Evolutionary conservation across 805 yeast genomes (phyloP), one percentile per base, ranked within the genome.

Genomic region (Cyberlindnera subsufficiens): DNA sequence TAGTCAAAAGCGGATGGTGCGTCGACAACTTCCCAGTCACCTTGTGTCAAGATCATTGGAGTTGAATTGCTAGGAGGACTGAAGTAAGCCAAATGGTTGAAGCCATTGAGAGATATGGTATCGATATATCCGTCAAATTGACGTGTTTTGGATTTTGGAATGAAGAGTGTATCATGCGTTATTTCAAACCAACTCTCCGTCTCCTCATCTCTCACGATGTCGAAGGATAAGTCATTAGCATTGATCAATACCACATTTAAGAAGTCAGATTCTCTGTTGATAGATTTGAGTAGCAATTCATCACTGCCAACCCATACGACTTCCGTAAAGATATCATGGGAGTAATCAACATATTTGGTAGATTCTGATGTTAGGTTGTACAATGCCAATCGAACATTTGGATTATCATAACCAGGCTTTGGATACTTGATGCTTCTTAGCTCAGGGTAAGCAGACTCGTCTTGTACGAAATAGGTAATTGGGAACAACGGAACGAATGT

Each of bases 11-110:
- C 74, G 2, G 82, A 67, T 3, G 84, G 79, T 2, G 87, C 90
- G 47, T 70, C 74, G 22, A 77, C 84, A n/a, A 93, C 95, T 61
- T 93, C 99, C 96, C 96, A 93, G 1, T 74, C 64, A 6, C 99
- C 99, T 3, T 63, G 44, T 1, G 93, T 86, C 37, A 95, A 71
- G 18, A 83, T 59, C 3, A 54, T 54, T 4, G 87, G 87, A 14
- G 64, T 61, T 0, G 77, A 48, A 5, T 82, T 60, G 20, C 72
- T 68, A 3, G 88, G 78, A 5, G 96, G 93, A 2, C 86, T 68
- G 59, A 79, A 93, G 61, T 84, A 90, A 0, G 89, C 98, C 49
- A 93, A 68, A 61, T 93, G 99, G 44, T 71, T 71, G 52, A 56
- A 79, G 0, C 86, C 86, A 46, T 77, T 70, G 20, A 77, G 67